These are phyloP conservation scores for Debaryomyces robertsiae DNA, from an alignment of 1,139 yeast genomes.

Conservation along the genomic window DNA sequence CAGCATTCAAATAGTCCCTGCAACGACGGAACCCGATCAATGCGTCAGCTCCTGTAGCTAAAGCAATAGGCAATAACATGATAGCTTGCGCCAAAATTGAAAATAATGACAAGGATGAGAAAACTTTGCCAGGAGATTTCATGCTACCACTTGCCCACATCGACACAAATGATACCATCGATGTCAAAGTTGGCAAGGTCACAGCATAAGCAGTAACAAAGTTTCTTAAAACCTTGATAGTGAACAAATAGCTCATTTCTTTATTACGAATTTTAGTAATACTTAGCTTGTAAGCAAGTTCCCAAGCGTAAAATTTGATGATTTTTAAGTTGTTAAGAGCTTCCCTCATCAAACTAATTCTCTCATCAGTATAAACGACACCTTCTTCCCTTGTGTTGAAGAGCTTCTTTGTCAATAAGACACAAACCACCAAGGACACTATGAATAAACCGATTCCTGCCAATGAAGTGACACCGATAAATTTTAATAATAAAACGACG, in stretches of 20 bases:
- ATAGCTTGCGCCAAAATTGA: constrained; percentile 54
- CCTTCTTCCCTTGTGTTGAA: constrained; percentile 41
- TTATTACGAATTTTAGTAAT: constrained; percentile 38
- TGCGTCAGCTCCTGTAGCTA: constrained; percentile 58
- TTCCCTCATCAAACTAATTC: constrained; percentile 50
- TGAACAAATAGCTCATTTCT: constrained; percentile 46
- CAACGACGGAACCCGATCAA: constrained; percentile 53
- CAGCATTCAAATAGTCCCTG: constrained; percentile 43
- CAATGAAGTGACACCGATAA: constrained; percentile 45
- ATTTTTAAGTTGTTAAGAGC: constrained; percentile 44
- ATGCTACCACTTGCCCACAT: constrained; percentile 43
- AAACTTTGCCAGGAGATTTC: constrained; percentile 47
- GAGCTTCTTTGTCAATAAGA: constrained; percentile 37
- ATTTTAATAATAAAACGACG: constrained; percentile 35
- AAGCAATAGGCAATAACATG: constrained; percentile 56
- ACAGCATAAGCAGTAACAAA: constrained; percentile 52
- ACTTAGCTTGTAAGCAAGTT: constrained; percentile 42
- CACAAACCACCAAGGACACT: constrained; percentile 42
- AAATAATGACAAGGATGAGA: constrained; percentile 54
- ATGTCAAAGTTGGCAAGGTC: constrained; percentile 43
- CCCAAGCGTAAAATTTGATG: constrained; percentile 54
- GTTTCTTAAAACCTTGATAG: constrained; percentile 47
- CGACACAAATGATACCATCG: constrained; percentile 46
- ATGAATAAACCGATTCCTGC: constrained; percentile 48
- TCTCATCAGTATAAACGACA: constrained; percentile 43